Base-by-base conservation (phyloP, 225 moss, liverwort and hornwort genomes). In the Pseudisothecium myosuroides region DNA sequence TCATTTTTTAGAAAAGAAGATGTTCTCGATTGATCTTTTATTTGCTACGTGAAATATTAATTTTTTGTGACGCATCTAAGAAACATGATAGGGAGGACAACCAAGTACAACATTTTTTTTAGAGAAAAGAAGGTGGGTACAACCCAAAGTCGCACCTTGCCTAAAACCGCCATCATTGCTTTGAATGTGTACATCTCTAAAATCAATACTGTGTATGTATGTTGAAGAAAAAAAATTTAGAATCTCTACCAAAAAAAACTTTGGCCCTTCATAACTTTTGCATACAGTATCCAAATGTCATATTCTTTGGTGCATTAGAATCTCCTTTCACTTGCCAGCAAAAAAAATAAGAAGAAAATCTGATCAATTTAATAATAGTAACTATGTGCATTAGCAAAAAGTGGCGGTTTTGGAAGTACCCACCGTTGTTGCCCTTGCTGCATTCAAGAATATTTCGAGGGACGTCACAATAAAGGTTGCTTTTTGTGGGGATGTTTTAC, bases 251-350 rank as follows among this genome's bases (percentile, higher is more conserved):
- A 22, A 3, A 12, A n/a, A 32, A 21, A n/a, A 68, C 23, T 68
- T 68, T n/a, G n/a, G 23, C 4, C 7, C 24, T 39, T 23, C 2
- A 14, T 6, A 39, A 24, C 7, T 69, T 23, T 39, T 39, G 4
- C 23, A 39, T 12, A 23, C 5, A 4, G 2, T 69, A 23, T 69
- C 10, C 69, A 69, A 23, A 23, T 69, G 22, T 11, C 2, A 2
- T 0, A 0, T 69, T 69, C 39, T 69, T 69, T 39, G 1, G 14
- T 39, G 23, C 4, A 3, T 24, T 24, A 0, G 2, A 39, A 69
- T 23, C 12, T 13, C 7, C 12, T 69, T 24, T 69, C n/a, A 13
- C 24, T 69, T 39, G 24, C 24, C 14, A 41, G 14, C 26, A 41
- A 71, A 14, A 14, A 69, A 13, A 59, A n/a, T n/a, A n/a, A n/a